Percentiles rank a stretch among this genome's conserved stretches.
Conservation (phyloP, 1,284 basidiomycete genomes). For the Melampsora larici-populina region DNA sequence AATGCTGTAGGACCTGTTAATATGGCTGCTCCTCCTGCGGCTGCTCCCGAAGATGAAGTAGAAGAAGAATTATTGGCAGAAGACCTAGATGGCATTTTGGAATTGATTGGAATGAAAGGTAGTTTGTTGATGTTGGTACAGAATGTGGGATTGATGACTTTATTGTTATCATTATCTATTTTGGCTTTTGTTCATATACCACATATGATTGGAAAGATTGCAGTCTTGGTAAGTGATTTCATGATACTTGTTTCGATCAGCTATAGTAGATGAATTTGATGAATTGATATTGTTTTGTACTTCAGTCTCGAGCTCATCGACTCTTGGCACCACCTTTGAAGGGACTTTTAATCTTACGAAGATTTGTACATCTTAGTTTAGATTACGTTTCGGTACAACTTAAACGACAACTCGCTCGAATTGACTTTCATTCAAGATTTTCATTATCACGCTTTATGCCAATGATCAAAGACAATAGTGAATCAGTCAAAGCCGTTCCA, state of each 20-base stretch:
- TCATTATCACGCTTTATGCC: background rate
- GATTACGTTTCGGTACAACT: slow-evolving; percentile 35
- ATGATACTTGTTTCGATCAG: background rate
- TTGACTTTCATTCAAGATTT: background rate
- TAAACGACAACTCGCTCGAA: slow-evolving; percentile 7
- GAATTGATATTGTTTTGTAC: background rate
- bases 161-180: slow-evolving; percentile 36
- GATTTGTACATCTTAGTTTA: slow-evolving; percentile 31
- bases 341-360: slow-evolving; percentile 36
- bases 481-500: background rate
- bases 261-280: background rate
- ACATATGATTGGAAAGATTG: slow-evolving; percentile 42
- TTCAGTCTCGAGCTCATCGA: slow-evolving; percentile 31
- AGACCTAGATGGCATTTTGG: slow-evolving; percentile 42
- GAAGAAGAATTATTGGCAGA: slow-evolving; percentile 42
- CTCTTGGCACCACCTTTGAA: slow-evolving; percentile 32
- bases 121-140: slow-evolving; percentile 41
- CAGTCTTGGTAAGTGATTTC: slow-evolving; percentile 37
- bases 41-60: background rate
- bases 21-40: background rate
- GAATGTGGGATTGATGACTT: slow-evolving; percentile 42
- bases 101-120: slow-evolving; percentile 43
- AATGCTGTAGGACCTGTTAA: slow-evolving; percentile 4
- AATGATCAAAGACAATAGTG: background rate
- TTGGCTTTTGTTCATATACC: slow-evolving; percentile 43